Evolutionary conservation across 2,329 filamentous ascomycete genomes (phyloP).

Genomic region (Plectosphaerella cucumerina): DNA sequence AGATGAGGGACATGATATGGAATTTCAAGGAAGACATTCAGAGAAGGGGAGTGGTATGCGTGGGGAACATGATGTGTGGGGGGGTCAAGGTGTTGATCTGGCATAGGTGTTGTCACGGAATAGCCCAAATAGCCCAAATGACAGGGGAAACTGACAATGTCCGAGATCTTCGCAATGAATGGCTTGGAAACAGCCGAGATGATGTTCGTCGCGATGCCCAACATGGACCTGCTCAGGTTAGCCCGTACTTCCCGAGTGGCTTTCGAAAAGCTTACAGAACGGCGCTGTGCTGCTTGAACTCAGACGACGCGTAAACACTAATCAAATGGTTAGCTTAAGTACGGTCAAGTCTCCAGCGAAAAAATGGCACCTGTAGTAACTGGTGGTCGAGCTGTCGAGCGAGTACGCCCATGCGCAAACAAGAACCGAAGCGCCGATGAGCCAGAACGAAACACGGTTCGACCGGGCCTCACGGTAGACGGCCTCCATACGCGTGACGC

Average conservation of each 20-base stretch:
- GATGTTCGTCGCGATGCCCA: constrained; percentile 27
- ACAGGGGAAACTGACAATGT: constrained; percentile 33
- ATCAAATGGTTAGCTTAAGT: no score
- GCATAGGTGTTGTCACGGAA: no score
- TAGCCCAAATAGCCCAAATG: no score
- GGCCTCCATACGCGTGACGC: constrained; percentile 24
- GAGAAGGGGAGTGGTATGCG: no score
- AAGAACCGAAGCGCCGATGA: constrained; percentile 21
- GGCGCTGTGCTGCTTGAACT: constrained; percentile 22
- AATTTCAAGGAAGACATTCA: no score
- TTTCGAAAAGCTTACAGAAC: constrained; percentile 9
- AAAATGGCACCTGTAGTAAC: constrained; percentile 14
- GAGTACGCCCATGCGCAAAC: constrained; percentile 26
- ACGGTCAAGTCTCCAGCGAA: no score
- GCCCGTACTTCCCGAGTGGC: no score
- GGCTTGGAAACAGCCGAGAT: constrained; percentile 52
- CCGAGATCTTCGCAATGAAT: constrained; percentile 56
- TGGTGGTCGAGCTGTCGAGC: constrained; percentile 22
- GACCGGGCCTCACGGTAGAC: constrained; percentile 21
- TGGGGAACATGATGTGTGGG: no score
- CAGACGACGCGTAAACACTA: constrained; percentile 21
- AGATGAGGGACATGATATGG: no score
- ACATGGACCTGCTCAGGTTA: constrained; percentile 11
- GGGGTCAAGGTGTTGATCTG: no score
- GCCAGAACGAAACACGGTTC: constrained; percentile 18